Conservation (phyloP, 257 asterid species). For the Primulina huaijiensis region DNA sequence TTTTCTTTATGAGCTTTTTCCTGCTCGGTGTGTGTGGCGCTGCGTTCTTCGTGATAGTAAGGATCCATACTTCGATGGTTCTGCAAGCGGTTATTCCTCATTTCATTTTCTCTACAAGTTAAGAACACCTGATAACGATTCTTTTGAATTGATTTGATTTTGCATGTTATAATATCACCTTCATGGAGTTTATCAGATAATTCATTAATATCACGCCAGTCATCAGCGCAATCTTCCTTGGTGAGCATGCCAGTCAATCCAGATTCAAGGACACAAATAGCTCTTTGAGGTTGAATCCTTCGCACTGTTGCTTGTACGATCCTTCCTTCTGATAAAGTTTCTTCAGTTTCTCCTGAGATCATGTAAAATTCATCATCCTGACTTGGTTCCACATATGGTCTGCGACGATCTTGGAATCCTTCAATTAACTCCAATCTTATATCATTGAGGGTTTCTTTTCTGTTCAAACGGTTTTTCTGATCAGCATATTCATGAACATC, state of each 20-base stretch:
- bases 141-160: conserved; percentile 74
- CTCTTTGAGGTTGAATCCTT: conserved; percentile 77
- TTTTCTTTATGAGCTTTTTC: conserved; percentile 78
- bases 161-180: conserved; percentile 81
- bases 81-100: conserved; percentile 59
- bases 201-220: conserved; percentile 63
- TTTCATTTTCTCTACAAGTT: conserved; percentile 74
- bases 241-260: conserved; percentile 81
- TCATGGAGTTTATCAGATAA: conserved; percentile 71
- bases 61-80: conserved; percentile 53
- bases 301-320: conserved; percentile 88
- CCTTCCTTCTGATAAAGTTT: conserved; percentile 83
- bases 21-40: conserved; percentile 42
- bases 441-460: conserved; percentile 78
- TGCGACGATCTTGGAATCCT: conserved; percentile 94
- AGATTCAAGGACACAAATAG: conserved; percentile 72
- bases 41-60: conserved; percentile 76
- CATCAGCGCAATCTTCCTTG: conserved; percentile 78
- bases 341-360: conserved; percentile 93
- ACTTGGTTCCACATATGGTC: conserved; percentile 58
- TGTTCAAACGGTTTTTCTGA: conserved; percentile 51
- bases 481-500: conserved; percentile 67
- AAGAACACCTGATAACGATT: conserved; percentile 82
- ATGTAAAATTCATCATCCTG: conserved; percentile 86
- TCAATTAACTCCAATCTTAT: conserved; percentile 85